Percentiles rank a stretch among this genome's conserved stretches.
Conservation (phyloP, 1,284 basidiomycete genomes). For the Cerioporus squamosus region DNA sequence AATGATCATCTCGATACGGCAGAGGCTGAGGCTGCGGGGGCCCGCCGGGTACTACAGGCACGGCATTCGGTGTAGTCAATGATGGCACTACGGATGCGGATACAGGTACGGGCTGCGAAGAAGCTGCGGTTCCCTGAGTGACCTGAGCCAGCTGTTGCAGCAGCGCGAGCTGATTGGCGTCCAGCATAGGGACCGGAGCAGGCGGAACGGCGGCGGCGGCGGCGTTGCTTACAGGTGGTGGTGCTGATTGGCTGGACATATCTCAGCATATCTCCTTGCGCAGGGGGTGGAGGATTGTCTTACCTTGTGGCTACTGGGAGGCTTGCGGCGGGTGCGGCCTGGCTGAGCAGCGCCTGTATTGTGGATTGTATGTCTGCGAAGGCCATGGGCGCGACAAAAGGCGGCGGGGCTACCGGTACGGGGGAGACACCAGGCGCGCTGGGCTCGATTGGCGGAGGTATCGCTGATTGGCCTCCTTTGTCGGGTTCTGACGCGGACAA, state of each 20-base stretch:
- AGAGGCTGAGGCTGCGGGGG: constrained; percentile 41
- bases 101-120: constrained; percentile 36
- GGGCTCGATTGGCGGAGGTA: constrained; percentile 11
- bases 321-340: constrained; percentile 49
- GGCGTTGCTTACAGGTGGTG: constrained; percentile 46
- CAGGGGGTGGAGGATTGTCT: constrained; percentile 22
- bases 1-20: constrained; percentile 48
- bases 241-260: constrained; percentile 58
- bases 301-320: neutral
- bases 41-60: constrained; percentile 37
- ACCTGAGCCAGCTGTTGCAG: constrained; percentile 75
- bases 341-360: constrained; percentile 67
- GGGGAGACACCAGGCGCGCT: constrained; percentile 28
- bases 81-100: constrained; percentile 37
- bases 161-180: constrained; percentile 64
- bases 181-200: constrained; percentile 43
- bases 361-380: constrained; percentile 57
- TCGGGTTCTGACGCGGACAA: constrained; percentile 67
- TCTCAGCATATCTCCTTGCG: constrained; percentile 15
- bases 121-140: constrained; percentile 45
- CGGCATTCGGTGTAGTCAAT: constrained; percentile 34
- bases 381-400: constrained; percentile 32
- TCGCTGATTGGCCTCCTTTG: constrained; percentile 41
- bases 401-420: constrained; percentile 29
- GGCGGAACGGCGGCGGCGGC: constrained; percentile 26